Conservation (phyloP, 2,329 filamentous ascomycete genomes). For the Penicillium sp. region DNA sequence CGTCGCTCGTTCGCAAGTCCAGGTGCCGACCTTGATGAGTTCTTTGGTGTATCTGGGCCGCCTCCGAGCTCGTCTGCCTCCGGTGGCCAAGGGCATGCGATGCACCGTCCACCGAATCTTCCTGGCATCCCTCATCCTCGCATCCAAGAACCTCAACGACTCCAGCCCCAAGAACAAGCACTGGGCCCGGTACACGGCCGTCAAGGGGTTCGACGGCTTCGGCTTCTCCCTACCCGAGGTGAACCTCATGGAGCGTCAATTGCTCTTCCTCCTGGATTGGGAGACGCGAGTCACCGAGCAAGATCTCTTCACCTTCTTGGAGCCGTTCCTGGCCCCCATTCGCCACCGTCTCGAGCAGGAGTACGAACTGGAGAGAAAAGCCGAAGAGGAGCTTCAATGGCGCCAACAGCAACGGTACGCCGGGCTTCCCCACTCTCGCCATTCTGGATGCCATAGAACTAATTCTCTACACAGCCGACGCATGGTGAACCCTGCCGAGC, state of each 20-base stretch:
- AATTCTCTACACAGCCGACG: slow-evolving; percentile 19
- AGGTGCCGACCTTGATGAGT: slow-evolving; percentile 95
- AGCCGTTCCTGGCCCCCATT: slow-evolving; percentile 82
- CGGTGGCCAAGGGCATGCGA: slow-evolving; percentile 90
- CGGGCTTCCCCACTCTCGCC: slow-evolving; percentile 3
- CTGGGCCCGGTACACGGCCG: slow-evolving; percentile 88
- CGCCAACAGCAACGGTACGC: slow-evolving; percentile 33
- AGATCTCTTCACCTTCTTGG: slow-evolving; percentile 80
- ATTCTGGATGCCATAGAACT: background rate
- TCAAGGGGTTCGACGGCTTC: slow-evolving; percentile 67
- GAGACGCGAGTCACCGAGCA: slow-evolving; percentile 78
- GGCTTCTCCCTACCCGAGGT: slow-evolving; percentile 93
- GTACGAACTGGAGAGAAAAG: slow-evolving; percentile 39
- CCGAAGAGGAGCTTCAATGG: slow-evolving; percentile 33
- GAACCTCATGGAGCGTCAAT: slow-evolving; percentile 98
- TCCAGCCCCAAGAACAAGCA: slow-evolving; percentile 99
- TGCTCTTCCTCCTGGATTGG: slow-evolving; percentile 92
- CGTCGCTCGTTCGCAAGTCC: slow-evolving; percentile 87
- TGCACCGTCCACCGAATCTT: slow-evolving; percentile 98
- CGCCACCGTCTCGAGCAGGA: slow-evolving; percentile 54
- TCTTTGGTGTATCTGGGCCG: slow-evolving; percentile 88
- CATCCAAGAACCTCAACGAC: slow-evolving; percentile 97
- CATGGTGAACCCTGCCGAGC: slow-evolving; percentile 32
- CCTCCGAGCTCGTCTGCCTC: slow-evolving; percentile 76
- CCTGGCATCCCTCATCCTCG: slow-evolving; percentile 58